phyloP scores from a whole-genome alignment of 1,284 basidiomycete genomes.

The Stygiomarasmius scandens region DNA sequence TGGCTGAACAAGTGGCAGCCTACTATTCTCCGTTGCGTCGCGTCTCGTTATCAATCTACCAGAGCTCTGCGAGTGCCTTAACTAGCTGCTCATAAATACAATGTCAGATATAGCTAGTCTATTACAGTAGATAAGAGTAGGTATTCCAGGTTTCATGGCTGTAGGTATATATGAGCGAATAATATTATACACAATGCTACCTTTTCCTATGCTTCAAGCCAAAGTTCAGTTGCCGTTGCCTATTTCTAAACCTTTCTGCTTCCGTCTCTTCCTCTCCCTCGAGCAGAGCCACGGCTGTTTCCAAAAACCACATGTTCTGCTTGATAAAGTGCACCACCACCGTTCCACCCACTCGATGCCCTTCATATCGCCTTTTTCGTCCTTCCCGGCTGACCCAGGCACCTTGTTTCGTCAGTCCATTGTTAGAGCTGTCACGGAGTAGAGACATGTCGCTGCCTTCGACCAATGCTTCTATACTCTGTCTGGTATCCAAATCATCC shows the following conservation, averaged over 20 bases:
- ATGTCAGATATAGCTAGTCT: not conserved
- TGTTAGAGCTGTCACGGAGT: slow-evolving; percentile 54
- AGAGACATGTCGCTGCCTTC: slow-evolving; percentile 86
- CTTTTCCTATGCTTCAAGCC: not conserved
- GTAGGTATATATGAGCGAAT: not conserved
- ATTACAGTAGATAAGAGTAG: not conserved
- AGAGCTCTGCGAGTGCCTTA: not conserved
- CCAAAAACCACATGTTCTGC: slow-evolving; percentile 94
- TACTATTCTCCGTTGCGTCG: slow-evolving; percentile 58
- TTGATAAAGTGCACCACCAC: slow-evolving; percentile 97
- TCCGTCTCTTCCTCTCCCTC: slow-evolving; percentile 61
- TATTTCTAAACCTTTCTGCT: not conserved
- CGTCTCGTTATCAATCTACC: slow-evolving; percentile 38
- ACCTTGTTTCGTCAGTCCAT: slow-evolving; percentile 54
- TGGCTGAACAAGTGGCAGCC: slow-evolving; percentile 81
- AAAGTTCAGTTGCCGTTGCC: not conserved
- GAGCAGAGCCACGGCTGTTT: slow-evolving; percentile 87
- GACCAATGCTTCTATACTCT: slow-evolving; percentile 90
- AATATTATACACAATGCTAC: not conserved
- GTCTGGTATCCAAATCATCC: slow-evolving; percentile 63
- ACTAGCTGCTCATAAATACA: not conserved
- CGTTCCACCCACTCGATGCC: slow-evolving; percentile 84
- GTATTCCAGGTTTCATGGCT: not conserved
- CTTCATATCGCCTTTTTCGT: slow-evolving; percentile 64
- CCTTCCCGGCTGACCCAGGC: slow-evolving; percentile 78